Conservation (phyloP, 2,329 filamentous ascomycete genomes). For the Cladophialophora carrionii region DNA sequence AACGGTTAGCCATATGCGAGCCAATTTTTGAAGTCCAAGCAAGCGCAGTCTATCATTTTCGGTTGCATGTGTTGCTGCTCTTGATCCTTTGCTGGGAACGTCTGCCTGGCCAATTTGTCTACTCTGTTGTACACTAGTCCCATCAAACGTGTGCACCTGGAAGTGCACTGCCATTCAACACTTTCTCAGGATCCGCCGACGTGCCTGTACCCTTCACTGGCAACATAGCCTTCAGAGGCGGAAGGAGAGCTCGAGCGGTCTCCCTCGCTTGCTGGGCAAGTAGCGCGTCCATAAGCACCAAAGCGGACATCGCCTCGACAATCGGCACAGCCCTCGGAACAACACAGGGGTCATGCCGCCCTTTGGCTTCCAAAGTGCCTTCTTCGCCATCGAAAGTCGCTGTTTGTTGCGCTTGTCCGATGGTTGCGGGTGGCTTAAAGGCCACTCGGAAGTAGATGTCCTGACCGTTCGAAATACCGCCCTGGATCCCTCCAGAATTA, state of each 20-base stretch:
- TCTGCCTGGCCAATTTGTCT: neutral
- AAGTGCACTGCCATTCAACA: slow-evolving; percentile 26
- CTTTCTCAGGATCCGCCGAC: slow-evolving; percentile 28
- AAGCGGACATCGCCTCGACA: slow-evolving; percentile 81
- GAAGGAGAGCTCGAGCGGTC: slow-evolving; percentile 44
- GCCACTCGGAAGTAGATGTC: slow-evolving; percentile 92
- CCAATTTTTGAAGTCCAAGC: no score
- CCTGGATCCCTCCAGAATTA: slow-evolving; percentile 92
- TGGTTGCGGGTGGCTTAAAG: slow-evolving; percentile 95
- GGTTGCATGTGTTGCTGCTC: neutral
- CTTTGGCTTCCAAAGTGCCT: slow-evolving; percentile 85
- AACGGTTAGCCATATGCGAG: no score
- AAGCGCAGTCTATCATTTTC: neutral
- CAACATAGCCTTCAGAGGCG: slow-evolving; percentile 30
- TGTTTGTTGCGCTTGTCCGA: slow-evolving; percentile 84
- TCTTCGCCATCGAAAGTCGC: slow-evolving; percentile 75
- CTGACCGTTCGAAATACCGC: slow-evolving; percentile 90
- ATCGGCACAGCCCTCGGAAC: slow-evolving; percentile 78
- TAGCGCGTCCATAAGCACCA: slow-evolving; percentile 84
- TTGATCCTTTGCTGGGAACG: no score
- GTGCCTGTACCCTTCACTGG: slow-evolving; percentile 34
- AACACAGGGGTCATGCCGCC: slow-evolving; percentile 90
- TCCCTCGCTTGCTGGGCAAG: slow-evolving; percentile 75
- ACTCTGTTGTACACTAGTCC: slow-evolving; percentile 6
- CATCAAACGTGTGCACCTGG: neutral